Evolutionary conservation across 2,329 filamentous ascomycete genomes (phyloP).

Genomic region (Botrytis cinerea): DNA sequence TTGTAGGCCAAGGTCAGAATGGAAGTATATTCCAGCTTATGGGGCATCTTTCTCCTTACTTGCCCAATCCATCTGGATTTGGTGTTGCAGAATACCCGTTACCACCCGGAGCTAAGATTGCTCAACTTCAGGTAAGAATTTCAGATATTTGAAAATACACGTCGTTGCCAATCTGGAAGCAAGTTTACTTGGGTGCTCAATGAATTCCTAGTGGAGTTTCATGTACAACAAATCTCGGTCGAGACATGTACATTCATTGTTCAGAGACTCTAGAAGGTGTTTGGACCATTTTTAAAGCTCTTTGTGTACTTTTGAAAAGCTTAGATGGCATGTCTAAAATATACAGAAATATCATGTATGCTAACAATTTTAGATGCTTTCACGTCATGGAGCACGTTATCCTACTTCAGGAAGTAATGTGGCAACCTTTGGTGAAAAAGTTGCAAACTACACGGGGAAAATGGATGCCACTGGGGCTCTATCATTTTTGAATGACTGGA

Average conservation of each 20-base stretch:
- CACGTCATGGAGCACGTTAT: constrained; percentile 73
- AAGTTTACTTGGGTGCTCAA: neutral
- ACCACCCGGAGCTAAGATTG: constrained; percentile 65
- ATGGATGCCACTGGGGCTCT: constrained; percentile 60
- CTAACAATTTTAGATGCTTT: constrained; percentile 59
- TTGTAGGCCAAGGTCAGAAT: constrained; percentile 59
- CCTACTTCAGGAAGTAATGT: constrained; percentile 63
- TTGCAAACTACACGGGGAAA: constrained; percentile 55
- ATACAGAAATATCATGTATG: neutral
- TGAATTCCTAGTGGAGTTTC: neutral
- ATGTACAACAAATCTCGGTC: neutral
- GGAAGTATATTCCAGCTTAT: constrained; percentile 71
- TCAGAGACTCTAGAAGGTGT: neutral
- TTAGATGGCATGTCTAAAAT: neutral
- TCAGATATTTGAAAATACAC: neutral
- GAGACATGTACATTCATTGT: neutral
- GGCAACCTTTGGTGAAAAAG: constrained; percentile 55
- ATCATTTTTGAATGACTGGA: constrained; percentile 69
- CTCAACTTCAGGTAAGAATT: constrained; percentile 57
- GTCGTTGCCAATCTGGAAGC: neutral
- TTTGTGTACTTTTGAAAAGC: neutral
- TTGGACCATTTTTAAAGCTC: neutral
- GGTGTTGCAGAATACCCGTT: constrained; percentile 72
- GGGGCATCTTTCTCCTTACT: constrained; percentile 70
- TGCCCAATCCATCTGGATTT: constrained; percentile 66